Conservation (phyloP, 768 basidiomycete species). For the Boletus sp. region DNA sequence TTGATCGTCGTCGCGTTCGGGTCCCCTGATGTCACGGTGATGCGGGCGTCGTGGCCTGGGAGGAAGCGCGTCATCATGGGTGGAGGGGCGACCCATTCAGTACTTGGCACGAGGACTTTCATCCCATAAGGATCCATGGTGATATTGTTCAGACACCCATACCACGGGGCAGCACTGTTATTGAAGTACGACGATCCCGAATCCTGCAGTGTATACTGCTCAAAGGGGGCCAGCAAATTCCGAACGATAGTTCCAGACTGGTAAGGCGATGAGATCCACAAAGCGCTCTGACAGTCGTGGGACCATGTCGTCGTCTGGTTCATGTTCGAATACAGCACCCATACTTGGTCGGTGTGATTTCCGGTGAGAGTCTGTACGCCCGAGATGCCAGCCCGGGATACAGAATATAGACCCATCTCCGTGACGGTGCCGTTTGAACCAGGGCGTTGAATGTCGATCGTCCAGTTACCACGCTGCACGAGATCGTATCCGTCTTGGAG, state of each 20-base stretch:
- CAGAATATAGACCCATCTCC: constrained; percentile 88
- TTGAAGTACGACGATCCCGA: constrained; percentile 65
- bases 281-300: constrained; percentile 51
- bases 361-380: constrained; percentile 64
- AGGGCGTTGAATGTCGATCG: constrained; percentile 69
- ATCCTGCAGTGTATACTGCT: constrained; percentile 65
- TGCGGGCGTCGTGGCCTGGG: constrained; percentile 85
- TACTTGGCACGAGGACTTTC: constrained; percentile 72
- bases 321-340: constrained; percentile 86
- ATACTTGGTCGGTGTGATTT: constrained; percentile 63
- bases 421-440: constrained; percentile 81
- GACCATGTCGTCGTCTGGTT: constrained; percentile 68
- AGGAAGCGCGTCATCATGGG: constrained; percentile 76
- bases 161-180: constrained; percentile 58
- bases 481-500: constrained; percentile 87
- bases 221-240: constrained; percentile 84
- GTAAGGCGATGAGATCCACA: constrained; percentile 85
- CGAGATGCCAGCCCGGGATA: constrained; percentile 61
- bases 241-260: constrained; percentile 54
- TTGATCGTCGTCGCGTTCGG: constrained; percentile 57
- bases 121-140: constrained; percentile 74
- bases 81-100: constrained; percentile 66
- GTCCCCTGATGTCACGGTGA: constrained; percentile 39
- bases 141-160: constrained; percentile 69
- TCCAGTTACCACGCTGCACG: constrained; percentile 86